Percentiles rank a stretch among this genome's conserved stretches.
Conservation (phyloP, 176 grass and related monocot species). For the Musa troglodytarum region DNA sequence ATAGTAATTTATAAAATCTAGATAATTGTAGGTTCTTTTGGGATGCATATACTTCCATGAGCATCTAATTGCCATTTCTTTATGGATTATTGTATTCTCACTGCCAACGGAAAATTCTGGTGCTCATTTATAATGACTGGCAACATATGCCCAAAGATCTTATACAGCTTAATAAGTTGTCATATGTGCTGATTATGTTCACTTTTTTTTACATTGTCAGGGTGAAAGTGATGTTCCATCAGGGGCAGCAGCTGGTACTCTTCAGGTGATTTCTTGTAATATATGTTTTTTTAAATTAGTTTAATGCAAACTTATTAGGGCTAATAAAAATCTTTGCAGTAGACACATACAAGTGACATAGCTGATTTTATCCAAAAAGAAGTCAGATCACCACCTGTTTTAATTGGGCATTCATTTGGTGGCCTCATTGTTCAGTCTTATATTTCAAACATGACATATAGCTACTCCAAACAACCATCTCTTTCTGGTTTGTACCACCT, state of each 20-base stretch:
- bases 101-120: no score
- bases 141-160: background rate
- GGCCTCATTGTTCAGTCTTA: conserved; percentile 89
- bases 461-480: conserved; percentile 8
- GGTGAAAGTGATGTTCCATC: conserved; percentile 68
- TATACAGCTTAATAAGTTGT: no score
- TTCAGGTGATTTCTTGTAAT: conserved; percentile 50
- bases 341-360: conserved; percentile 69
- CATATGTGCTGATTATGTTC: background rate
- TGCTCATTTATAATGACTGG: background rate
- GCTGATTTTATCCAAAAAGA: conserved; percentile 76
- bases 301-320: background rate
- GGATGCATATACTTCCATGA: no score
- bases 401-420: conserved; percentile 93
- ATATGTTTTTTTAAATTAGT: background rate
- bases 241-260: conserved; percentile 45
- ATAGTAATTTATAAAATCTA: no score
- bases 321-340: conserved; percentile 47
- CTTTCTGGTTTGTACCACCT: background rate
- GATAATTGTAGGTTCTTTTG: no score
- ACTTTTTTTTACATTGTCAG: conserved; percentile 24
- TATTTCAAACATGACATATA: conserved; percentile 51
- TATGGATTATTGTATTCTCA: no score
- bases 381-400: conserved; percentile 37
- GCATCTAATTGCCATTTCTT: no score